Evolutionary conservation across 257 asterid species (phyloP), one percentile per base, ranked within the genome.

Genomic region (Scutellaria minor): DNA sequence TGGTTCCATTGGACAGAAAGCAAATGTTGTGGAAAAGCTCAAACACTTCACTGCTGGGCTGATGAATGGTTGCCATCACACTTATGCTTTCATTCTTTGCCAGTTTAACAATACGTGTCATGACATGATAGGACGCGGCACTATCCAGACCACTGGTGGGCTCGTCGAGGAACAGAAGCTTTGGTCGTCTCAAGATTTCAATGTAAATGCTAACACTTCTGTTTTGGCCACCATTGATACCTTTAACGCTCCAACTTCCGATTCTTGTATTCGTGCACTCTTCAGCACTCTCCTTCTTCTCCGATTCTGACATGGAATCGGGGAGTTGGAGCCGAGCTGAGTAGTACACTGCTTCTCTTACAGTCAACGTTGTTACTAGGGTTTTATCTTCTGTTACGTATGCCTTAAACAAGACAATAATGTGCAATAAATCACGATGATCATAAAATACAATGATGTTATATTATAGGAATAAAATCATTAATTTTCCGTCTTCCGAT

Each of bases 141-240:
- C 91, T 80, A 51, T 84, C 89, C 14, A 86, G 58, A 3, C 91
- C 91, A 44, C 86, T 86, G 0, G 89, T 86, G 0, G 91, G 89
- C 56, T 84, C 89, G 56, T 86, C 91, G 31, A 82, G 87, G 20
- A 84, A 86, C 46, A 86, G 75, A 14, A 86, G 83, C 64, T 80
- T 79, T 4, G 91, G 87, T 3, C 84, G 74, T 3, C 83, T 78
- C 50, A 86, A 57, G 1, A 84, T 70, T 48, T 82, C 87, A 5
- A 83, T 73, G 76, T 86, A 83, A 65, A 86, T 82, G 71, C 85
- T 83, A 2, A 85, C 80, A 52, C 90, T 75, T 51, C 85, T 79
- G 69, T 83, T 83, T 15, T 85, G 86, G 3, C 91, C 89, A 8
- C 91, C 87, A 27, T 87, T 86, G 0, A 84, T 53, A 12, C 91